phyloP scores from a whole-genome alignment of 495 filamentous ascomycete genomes.

The Penicillium odoratum region DNA sequence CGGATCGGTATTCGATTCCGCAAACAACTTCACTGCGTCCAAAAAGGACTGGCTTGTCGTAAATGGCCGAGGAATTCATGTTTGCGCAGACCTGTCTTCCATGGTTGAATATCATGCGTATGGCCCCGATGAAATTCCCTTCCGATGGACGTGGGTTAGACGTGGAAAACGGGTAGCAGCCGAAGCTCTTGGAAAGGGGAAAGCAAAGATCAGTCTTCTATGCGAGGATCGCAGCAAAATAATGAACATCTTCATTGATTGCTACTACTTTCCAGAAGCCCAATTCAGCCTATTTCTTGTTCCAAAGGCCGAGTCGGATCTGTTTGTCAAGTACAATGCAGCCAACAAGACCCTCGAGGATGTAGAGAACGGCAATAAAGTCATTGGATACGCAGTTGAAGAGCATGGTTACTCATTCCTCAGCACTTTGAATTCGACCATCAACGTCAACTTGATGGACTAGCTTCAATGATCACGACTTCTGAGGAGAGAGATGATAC shows the following conservation, averaged over 20 bases:
- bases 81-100: background rate
- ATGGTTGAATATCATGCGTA: constrained; percentile 1
- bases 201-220: background rate
- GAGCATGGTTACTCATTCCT: background rate
- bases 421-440: background rate
- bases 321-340: background rate
- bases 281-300: background rate
- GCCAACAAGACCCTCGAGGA: background rate
- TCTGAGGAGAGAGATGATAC: too few species aligned
- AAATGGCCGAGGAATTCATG: background rate
- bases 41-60: background rate
- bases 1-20: background rate
- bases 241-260: background rate
- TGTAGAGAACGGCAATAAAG: background rate
- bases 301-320: background rate
- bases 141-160: background rate
- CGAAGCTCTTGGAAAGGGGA: background rate
- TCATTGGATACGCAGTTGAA: background rate
- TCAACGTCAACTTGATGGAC: background rate
- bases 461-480: background rate
- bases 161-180: background rate
- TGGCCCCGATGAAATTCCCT: background rate
- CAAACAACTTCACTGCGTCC: background rate
- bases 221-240: background rate
- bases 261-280: background rate